Base-by-base conservation (phyloP, 768 basidiomycete genomes). In the Tricholoma furcatifolium region DNA sequence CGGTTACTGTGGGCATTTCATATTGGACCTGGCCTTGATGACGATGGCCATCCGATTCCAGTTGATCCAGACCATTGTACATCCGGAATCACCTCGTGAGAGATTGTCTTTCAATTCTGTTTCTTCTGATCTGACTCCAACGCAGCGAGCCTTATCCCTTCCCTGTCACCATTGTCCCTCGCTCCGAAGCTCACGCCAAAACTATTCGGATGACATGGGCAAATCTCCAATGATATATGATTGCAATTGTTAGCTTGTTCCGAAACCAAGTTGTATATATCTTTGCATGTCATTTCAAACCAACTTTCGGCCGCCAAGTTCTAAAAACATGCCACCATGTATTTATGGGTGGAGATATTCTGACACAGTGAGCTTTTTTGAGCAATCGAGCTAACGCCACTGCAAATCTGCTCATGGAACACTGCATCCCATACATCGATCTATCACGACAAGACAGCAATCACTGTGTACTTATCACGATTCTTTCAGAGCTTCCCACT, bases 1-100 rank as follows among this genome's bases (percentile, higher is more conserved):
- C 51, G 51, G 31, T 21, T 53, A 34, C 27, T 53, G 3, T 53
- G 51, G 52, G 52, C 52, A 12, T 53, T 53, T 20, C 24, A 47
- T 32, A 53, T 53, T 23, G 39, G 38, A n/a, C 38, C 52, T n/a
- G 44, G 44, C 8, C 14, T 43, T 12, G 52, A 53, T 10, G 40
- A 35, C 8, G 21, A 11, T 8, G 52, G 52, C 1, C 15, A 43
- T 4, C 46, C 52, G 11, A 47, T 53, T 20, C 52, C 32, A 12
- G 44, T 47, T 1, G 40, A 53, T 15, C 52, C 52, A 10, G 14
- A 27, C 30, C 14, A 51, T 20, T 51, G 50, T 38, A 51, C 50
- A 35, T 43, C 50, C 3, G 50, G 50, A n/a, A 39, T 51, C 18
- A 30, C 50, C 7, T 51, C 50, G 50, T 51, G 27, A 27, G 27